Base-by-base conservation (phyloP, 495 filamentous ascomycete genomes). In the Penicillium argentinense region DNA sequence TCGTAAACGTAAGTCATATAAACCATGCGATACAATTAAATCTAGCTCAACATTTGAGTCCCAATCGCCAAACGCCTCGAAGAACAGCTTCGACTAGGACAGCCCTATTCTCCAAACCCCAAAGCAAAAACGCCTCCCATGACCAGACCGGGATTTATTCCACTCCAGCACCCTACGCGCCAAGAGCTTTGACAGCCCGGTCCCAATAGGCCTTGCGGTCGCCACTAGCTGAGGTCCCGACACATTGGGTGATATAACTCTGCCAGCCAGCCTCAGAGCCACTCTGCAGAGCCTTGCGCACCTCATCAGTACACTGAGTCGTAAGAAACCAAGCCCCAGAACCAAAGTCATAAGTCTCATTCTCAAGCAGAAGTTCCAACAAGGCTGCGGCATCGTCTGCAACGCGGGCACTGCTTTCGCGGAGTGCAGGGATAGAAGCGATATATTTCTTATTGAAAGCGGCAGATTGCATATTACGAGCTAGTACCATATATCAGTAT, bases 261-360 rank as follows among this genome's bases (percentile, higher is more conserved):
- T 56, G 22, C 69, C 78, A 92, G 0, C 81, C 87, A 0, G 48
- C 70, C 59, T 84, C 70, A 16, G 59, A 67, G 1, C 75, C 81
- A 9, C 48, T 42, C 51, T 71, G 65, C 54, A 92, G 69, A 14
- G 57, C 66, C 3, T 37, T 13, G 32, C 74, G 59, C 27, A 84
- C 71, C 5, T 56, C 62, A 4, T 45, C 13, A 0, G 48, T 40
- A 65, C 89, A 95, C 63, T 89, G 75, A 2, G 74, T 85, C 4
- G 62, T 79, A 29, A 88, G 50, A 57, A 86, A 93, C 90, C 89
- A 95, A 3, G 82, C 78, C 16, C 78, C 90, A 22, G 75, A 80
- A 2, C 77, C 86, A 63, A 91, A 95, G 62, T 87, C 84, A 54
- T 78, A 82, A 16, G 65, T 61, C 7, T 77, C 60, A 53, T 89